A percentile compares a stretch with the other conserved stretches of the same genome.
Conservation (phyloP, 2,329 filamentous ascomycete genomes). For the Geosmithia morbida region DNA sequence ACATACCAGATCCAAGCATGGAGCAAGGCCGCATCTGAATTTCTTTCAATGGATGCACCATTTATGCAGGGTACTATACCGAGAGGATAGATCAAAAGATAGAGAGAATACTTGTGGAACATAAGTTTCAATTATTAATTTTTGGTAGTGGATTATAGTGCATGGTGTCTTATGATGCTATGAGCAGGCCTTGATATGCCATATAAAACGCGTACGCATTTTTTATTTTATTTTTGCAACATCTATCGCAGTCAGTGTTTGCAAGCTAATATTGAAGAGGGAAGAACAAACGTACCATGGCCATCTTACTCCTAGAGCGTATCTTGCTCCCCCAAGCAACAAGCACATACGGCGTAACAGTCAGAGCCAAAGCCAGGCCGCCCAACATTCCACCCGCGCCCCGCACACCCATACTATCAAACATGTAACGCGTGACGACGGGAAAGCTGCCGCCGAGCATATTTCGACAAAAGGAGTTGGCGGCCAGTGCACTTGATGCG, state of each 20-base stretch:
- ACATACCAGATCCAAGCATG: background rate
- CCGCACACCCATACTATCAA: slow-evolving; percentile 53
- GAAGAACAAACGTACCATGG: slow-evolving; percentile 1
- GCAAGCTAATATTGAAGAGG: background rate
- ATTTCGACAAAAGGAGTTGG: slow-evolving; percentile 78
- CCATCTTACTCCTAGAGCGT: slow-evolving; percentile 57
- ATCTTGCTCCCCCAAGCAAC: slow-evolving; percentile 68
- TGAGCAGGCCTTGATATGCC: too few relatives aligned
- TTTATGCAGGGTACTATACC: too few relatives aligned
- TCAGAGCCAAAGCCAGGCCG: slow-evolving; percentile 52
- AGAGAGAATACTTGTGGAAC: too few relatives aligned
- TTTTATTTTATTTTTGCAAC: background rate
- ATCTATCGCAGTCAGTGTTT: background rate
- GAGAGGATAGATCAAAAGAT: too few relatives aligned
- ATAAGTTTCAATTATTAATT: too few relatives aligned
- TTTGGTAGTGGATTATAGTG: too few relatives aligned
- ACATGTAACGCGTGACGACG: slow-evolving; percentile 60
- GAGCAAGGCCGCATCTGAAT: too few relatives aligned
- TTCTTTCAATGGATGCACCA: too few relatives aligned
- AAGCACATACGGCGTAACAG: slow-evolving; percentile 76
- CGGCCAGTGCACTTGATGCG: slow-evolving; percentile 72
- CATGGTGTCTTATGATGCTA: too few relatives aligned
- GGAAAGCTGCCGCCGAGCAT: slow-evolving; percentile 71
- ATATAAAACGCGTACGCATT: too few relatives aligned
- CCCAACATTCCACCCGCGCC: slow-evolving; percentile 64